Base-by-base conservation (phyloP, 768 basidiomycete genomes). In the Floccularia luteovirens region DNA sequence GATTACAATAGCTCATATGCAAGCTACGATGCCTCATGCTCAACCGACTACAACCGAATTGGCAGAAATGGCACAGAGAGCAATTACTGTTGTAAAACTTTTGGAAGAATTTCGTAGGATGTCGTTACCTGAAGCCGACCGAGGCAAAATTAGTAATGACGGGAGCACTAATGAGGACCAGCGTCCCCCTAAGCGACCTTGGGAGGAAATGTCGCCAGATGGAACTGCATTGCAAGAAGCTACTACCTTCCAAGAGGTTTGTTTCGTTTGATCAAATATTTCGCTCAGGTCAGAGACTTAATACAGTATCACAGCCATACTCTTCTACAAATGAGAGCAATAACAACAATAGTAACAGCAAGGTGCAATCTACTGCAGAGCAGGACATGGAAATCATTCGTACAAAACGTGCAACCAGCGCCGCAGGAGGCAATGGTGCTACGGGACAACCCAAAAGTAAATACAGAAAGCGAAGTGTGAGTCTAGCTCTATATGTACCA, bases 381-480 rank as follows among this genome's bases (percentile, higher is more conserved):
- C 75, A 82, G 44, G 86, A 90, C 51, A 90, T 90, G 86, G 83
- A 86, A 46, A 69, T 86, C 43, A 90, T 90, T 45, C 76, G 86
- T 5, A 80, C 72, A 21, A 90, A 89, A 58, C 77, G 86, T 14
- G 83, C 83, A n/a, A 81, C 77, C 36, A 78, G 77, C 32, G 70
- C 77, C 8, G 73, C 75, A n/a, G 74, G 66, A 1, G 73, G 66
- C 1, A 63, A 62, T n/a, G 69, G 69, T 0, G 58, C 66, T 14
- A 53, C 66, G 1, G 72, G 70, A 14, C 75, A 77, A 48, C 69
- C 73, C 34, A 90, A 89, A 64, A 83, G 69, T 62, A 90, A 90
- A 56, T 90, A 90, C 54, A 65, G 84, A 52, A 90, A 90, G 58
- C 66, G 87, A 62, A 89, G 87, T 64, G 87, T 90, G 61, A 74